Base-by-base conservation (phyloP, 139 green algal species). In the Micromonas pusilla region DNA sequence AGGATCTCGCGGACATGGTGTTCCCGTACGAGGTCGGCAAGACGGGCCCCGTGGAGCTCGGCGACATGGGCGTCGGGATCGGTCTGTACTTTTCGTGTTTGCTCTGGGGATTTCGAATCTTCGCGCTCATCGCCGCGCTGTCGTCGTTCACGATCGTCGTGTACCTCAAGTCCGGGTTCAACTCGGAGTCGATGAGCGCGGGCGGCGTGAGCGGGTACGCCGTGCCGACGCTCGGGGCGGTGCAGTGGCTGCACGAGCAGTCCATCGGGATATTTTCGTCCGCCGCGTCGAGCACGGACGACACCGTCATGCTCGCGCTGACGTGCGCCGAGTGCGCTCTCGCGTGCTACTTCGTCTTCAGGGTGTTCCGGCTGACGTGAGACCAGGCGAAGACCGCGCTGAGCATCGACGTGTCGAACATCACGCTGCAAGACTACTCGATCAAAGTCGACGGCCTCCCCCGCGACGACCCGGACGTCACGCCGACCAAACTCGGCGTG, bases 351-450 rank as follows among this genome's bases (percentile, higher is more conserved):
- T 31, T 70, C 26, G n/a, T 70, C 62, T 5, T 70, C 26, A 9
- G 9, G 9, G 62, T 33, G 13, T 6, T 16, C 62, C 20, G n/a
- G 62, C 62, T 31, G 9, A 19, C 28, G 9, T 30, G 5, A 6
- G 62, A 33, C 5, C n/a, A 37, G 62, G 19, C 9, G 26, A 5
- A 70, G 26, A 31, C 26, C 13, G 19, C 19, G 9, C 9, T 30
- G 26, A 33, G 6, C 62, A 70, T 31, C 62, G 62, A 31, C 62
- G 62, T 37, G 9, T 20, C 5, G 13, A 31, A 70, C 26, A 70
- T 70, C 62, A 32, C 62, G 62, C 26, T 70, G 26, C 26, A 70
- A 31, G 62, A 70, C 20, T 70, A 70, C 62, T 6, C 62, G 13
- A 16, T 70, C 9, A 31, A 70, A 16, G 62, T 70, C 6, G n/a